These are phyloP conservation scores for Hanseniaspora hatyaiensis DNA, from an alignment of 805 yeast genomes.

Conservation along the genomic window DNA sequence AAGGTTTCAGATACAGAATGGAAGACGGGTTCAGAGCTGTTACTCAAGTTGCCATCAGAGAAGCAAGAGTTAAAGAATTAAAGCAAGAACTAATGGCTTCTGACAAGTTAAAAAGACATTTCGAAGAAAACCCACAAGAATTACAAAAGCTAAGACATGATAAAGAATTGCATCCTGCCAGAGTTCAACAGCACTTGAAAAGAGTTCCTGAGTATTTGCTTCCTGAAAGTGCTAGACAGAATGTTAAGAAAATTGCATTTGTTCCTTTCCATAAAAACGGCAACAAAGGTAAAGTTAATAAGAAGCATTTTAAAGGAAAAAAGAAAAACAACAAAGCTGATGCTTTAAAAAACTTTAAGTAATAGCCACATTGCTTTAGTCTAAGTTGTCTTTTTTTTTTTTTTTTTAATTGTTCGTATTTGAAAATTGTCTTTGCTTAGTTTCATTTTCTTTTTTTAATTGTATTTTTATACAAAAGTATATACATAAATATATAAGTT, in stretches of 20 bases:
- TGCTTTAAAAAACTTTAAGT: slow-evolving; percentile 52
- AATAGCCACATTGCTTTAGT: slow-evolving; percentile 19
- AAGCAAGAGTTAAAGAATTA: slow-evolving; percentile 83
- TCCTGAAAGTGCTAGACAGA: slow-evolving; percentile 62
- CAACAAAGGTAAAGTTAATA: slow-evolving; percentile 32
- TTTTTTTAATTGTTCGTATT: background rate
- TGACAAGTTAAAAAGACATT: slow-evolving; percentile 83
- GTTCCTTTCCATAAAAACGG: slow-evolving; percentile 55
- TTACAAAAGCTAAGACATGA: slow-evolving; percentile 82
- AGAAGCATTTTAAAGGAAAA: slow-evolving; percentile 32
- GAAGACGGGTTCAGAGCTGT: slow-evolving; percentile 96
- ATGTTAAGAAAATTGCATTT: slow-evolving; percentile 49
- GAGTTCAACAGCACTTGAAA: slow-evolving; percentile 75
- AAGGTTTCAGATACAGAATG: slow-evolving; percentile 89
- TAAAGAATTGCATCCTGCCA: slow-evolving; percentile 69
- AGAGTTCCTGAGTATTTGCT: slow-evolving; percentile 85
- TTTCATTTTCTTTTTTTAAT: background rate
- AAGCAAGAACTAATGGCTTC: slow-evolving; percentile 77
- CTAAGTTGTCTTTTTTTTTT: background rate
- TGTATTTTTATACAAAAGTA: background rate
- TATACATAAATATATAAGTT: background rate
- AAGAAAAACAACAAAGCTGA: slow-evolving; percentile 39
- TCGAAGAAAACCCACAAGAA: slow-evolving; percentile 95
- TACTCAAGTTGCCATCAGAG: slow-evolving; percentile 77
- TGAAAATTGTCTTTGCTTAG: background rate